phyloP scores from a whole-genome alignment of 2,329 filamentous ascomycete genomes.

The Drechslera avenae region DNA sequence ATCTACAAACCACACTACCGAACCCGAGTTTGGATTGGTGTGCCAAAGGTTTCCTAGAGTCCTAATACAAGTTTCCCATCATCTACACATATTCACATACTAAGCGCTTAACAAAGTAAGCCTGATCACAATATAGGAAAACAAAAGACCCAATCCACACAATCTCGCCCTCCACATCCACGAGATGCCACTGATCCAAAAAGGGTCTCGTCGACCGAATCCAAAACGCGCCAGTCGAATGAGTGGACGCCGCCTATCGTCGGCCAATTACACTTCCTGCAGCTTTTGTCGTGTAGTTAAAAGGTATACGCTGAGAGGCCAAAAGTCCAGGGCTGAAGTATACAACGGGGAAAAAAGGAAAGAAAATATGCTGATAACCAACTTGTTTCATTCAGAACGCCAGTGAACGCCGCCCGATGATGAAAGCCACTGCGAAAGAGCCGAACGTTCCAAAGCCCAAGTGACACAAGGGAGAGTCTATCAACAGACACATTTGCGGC shows the following conservation, averaged over 20 bases:
- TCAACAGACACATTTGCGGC: slow-evolving; percentile 22
- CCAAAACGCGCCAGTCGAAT: slow-evolving; percentile 11
- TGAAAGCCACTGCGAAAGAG: slow-evolving; percentile 17
- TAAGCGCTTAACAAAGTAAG: slow-evolving; percentile 4
- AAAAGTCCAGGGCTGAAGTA: slow-evolving; percentile 10
- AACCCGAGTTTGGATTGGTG: slow-evolving; percentile 14
- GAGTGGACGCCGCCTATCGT: slow-evolving; percentile 19
- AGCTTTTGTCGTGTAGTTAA: slow-evolving; percentile 28
- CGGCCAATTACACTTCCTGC: slow-evolving; percentile 38
- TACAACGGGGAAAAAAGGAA: slow-evolving; percentile 15
- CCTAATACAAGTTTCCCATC: slow-evolving; percentile 16
- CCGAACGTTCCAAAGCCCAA: slow-evolving; percentile 32
- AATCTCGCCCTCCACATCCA: not conserved
- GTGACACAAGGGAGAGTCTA: slow-evolving; percentile 28
- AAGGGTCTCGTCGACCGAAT: slow-evolving; percentile 3
- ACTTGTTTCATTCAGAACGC: slow-evolving; percentile 26
- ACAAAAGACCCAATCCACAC: not conserved
- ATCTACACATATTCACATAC: slow-evolving; percentile 31
- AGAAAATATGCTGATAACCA: slow-evolving; percentile 11
- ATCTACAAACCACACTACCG: slow-evolving; percentile 23
- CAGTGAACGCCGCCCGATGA: slow-evolving; percentile 44
- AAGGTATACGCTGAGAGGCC: slow-evolving; percentile 27
- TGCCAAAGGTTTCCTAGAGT: slow-evolving; percentile 3
- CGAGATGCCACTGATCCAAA: slow-evolving; percentile 1
- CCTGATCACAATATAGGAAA: not conserved